Base-by-base conservation (phyloP, 2,329 filamentous ascomycete genomes). In the Fusarium pininemorale region DNA sequence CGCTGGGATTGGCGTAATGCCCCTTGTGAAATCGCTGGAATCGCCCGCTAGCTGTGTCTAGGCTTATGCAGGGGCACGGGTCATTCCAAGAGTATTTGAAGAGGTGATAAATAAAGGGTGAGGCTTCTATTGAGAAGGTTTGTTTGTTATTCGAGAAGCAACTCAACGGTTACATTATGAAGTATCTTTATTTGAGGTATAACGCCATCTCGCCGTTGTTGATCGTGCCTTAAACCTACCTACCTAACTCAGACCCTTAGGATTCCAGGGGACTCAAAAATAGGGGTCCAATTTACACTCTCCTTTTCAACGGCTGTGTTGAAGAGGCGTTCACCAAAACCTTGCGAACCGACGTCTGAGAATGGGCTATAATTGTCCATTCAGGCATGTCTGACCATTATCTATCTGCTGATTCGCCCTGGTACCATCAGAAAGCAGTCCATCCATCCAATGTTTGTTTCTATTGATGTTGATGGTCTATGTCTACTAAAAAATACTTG, bases 1-100 rank as follows among this genome's bases (percentile, higher is more conserved):
- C 66, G 59, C 72, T 70, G 58, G 75, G 75, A 78, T 78, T 77
- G 74, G 76, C 59, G 61, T 51, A 56, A 28, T n/a, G 26, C 70
- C 66, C 71, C 71, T 67, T 70, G 69, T 75, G 54, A 57, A 70
- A 70, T 75, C 69, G 61, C 72, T 73, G 55, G 48, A 74, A 70
- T 69, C 63, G 56, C 44, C 68, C 63, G 50, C 72, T 74, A 74
- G 55, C n/a, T 39, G 51, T 38, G 38, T 61, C 58, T 65, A 39
- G 69, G 69, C 56, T 56, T 39, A 75, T 70, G 69, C 72, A 73
- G 72, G 64, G 72, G 69, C 64, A 73, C 69, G 64, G 60, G 54
- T 74, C 72, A 70, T 70, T 70, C 53, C 53, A 66, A 41, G 57
- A 63, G 30, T 30, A 63, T 57, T 12, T 38, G 38, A 69, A 26